phyloP scores from a whole-genome alignment of 1,139 yeast species.

The Suhomyces atakaporum region DNA sequence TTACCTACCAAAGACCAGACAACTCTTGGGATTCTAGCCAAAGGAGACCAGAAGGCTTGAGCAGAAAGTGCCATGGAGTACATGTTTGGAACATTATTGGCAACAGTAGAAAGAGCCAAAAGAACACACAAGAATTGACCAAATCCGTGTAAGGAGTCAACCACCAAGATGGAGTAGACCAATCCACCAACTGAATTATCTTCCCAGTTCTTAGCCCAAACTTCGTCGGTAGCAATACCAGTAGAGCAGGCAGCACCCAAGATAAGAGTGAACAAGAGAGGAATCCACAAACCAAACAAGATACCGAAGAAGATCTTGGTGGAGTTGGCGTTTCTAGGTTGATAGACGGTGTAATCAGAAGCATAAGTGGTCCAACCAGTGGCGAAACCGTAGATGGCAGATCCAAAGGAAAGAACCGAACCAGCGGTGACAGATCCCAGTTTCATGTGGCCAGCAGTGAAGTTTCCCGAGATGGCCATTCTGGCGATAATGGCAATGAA shows the following conservation, averaged over 20 bases:
- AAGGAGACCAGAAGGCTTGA: constrained; percentile 77
- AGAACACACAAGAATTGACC: constrained; percentile 89
- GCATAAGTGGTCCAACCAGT: constrained; percentile 96
- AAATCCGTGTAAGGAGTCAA: constrained; percentile 79
- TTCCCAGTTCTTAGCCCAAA: constrained; percentile 55
- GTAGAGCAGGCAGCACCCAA: constrained; percentile 89
- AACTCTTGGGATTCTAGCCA: constrained; percentile 74
- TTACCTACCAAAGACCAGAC: constrained; percentile 80
- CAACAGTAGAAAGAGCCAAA: constrained; percentile 78
- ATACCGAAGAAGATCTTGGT: constrained; percentile 64
- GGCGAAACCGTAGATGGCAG: constrained; percentile 84
- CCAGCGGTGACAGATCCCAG: constrained; percentile 71
- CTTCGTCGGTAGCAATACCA: constrained; percentile 49
- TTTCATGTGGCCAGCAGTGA: constrained; percentile 47
- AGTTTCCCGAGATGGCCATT: constrained; percentile 64
- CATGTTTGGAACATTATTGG: constrained; percentile 91
- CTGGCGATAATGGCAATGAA: constrained; percentile 80
- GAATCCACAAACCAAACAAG: constrained; percentile 61
- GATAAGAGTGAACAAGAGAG: constrained; percentile 71
- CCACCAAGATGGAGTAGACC: constrained; percentile 72
- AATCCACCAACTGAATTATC: constrained; percentile 76
- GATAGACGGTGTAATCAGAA: constrained; percentile 89
- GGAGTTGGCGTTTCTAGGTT: constrained; percentile 61
- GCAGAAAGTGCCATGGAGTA: constrained; percentile 85
- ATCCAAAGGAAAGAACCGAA: constrained; percentile 78